Evolutionary conservation across 495 filamentous ascomycete species (phyloP).

Genomic region (Penicillium herquei): DNA sequence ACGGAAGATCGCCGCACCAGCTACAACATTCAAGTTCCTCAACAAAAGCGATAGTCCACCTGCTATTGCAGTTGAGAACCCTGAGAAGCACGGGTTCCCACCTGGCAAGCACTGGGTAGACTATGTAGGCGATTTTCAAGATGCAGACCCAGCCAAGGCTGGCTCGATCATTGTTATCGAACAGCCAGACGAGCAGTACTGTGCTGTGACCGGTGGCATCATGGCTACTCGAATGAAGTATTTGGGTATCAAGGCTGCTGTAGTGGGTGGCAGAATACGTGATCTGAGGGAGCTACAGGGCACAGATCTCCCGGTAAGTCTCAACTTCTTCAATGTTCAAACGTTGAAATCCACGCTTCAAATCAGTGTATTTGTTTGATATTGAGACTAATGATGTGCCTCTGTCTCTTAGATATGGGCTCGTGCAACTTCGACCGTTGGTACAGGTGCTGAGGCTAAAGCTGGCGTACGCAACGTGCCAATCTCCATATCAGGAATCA

Average conservation of each 20-base stretch:
- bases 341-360: no score
- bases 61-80: slow-evolving; percentile 21
- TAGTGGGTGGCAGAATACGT: slow-evolving; percentile 62
- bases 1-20: slow-evolving; percentile 53
- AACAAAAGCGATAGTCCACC: slow-evolving; percentile 40
- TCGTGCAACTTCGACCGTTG: slow-evolving; percentile 55
- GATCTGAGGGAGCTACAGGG: slow-evolving; percentile 55
- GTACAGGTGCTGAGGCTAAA: slow-evolving; percentile 59
- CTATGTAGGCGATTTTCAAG: slow-evolving; percentile 30
- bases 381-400: background rate
- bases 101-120: slow-evolving; percentile 60
- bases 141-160: slow-evolving; percentile 28
- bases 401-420: slow-evolving; percentile 50
- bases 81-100: slow-evolving; percentile 34
- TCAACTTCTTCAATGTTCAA: background rate
- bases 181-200: slow-evolving; percentile 58
- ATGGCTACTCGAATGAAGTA: slow-evolving; percentile 62
- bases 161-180: slow-evolving; percentile 57
- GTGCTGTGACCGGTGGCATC: slow-evolving; percentile 66
- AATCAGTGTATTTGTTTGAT: background rate
- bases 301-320: slow-evolving; percentile 48
- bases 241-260: slow-evolving; percentile 51
- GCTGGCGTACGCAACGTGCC: slow-evolving; percentile 53
- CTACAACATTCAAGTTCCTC: slow-evolving; percentile 63
- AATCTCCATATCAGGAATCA: slow-evolving; percentile 49